These are phyloP conservation scores for Fusarium domesticum DNA, from an alignment of 2,329 filamentous ascomycete genomes.

Conservation along the genomic window DNA sequence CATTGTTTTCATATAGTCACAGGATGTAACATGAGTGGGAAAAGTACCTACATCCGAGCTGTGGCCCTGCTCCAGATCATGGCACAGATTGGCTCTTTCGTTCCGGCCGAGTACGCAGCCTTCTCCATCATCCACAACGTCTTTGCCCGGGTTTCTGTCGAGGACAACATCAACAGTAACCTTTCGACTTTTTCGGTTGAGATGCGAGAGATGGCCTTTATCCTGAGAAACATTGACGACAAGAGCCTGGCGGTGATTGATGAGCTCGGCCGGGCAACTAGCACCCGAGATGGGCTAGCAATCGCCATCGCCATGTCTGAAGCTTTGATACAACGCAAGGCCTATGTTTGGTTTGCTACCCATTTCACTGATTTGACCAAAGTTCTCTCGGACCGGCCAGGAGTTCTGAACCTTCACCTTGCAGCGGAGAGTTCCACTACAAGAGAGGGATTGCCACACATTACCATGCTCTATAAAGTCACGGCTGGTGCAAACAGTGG, in stretches of 20 bases:
- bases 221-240: constrained; percentile 75
- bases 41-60: constrained; percentile 89
- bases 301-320: constrained; percentile 91
- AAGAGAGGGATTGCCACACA: constrained; percentile 52
- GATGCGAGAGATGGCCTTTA: constrained; percentile 95
- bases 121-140: constrained; percentile 79
- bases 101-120: constrained; percentile 79
- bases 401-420: constrained; percentile 81
- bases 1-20: constrained; percentile 90
- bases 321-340: constrained; percentile 73
- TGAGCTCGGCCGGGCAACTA: constrained; percentile 88
- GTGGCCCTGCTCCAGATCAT: constrained; percentile 84
- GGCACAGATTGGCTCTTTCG: constrained; percentile 89
- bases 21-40: constrained; percentile 97
- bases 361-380: constrained; percentile 83
- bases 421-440: constrained; percentile 60
- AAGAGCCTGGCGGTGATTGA: constrained; percentile 82
- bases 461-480: constrained; percentile 88
- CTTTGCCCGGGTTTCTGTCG: constrained; percentile 82
- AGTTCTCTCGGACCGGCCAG: constrained; percentile 70
- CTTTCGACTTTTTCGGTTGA: constrained; percentile 91
- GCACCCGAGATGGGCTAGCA: constrained; percentile 80
- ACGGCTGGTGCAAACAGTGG: constrained; percentile 67
- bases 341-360: constrained; percentile 88
- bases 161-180: constrained; percentile 86